These are phyloP conservation scores for Nakaseomyces sp. DNA, from an alignment of 1,139 yeast genomes.

Conservation along the genomic window DNA sequence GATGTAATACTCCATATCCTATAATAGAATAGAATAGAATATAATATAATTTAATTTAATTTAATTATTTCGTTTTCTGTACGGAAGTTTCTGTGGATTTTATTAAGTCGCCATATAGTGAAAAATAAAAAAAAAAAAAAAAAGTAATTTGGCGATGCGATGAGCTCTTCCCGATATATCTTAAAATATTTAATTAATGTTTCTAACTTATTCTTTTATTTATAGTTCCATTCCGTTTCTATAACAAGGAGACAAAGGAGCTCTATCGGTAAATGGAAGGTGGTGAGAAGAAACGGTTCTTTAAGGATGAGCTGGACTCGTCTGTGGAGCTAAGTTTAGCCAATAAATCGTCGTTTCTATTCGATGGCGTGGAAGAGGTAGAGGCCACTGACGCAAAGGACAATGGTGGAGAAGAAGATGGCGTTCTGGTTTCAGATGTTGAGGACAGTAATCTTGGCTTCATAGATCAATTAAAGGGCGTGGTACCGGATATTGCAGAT, in stretches of 20 bases:
- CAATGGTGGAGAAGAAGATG: background rate
- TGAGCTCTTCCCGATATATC: background rate
- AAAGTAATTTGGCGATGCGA: background rate
- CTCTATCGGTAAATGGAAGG: background rate
- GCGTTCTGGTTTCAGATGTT: slow-evolving; percentile 1
- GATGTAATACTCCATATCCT: too few relatives aligned
- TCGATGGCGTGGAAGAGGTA: slow-evolving; percentile 3
- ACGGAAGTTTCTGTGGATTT: background rate
- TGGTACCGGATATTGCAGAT: slow-evolving; percentile 14
- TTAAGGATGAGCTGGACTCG: slow-evolving; percentile 15
- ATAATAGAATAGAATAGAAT: too few relatives aligned
- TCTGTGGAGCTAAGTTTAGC: slow-evolving; percentile 8
- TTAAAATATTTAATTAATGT: too few relatives aligned
- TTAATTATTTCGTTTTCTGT: background rate
- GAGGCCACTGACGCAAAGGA: background rate
- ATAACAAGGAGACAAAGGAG: background rate
- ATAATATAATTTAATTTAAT: too few relatives aligned
- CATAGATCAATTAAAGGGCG: slow-evolving; percentile 11
- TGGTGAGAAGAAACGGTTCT: slow-evolving; percentile 10
- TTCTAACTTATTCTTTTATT: background rate
- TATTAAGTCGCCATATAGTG: too few relatives aligned
- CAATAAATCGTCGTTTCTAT: slow-evolving; percentile 13
- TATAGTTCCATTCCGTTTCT: background rate
- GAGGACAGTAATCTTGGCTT: slow-evolving; percentile 3
- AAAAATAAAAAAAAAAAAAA: too few relatives aligned